Evolutionary conservation across 2,329 filamentous ascomycete species (phyloP).

Genomic region (Verticillium alfalfae): DNA sequence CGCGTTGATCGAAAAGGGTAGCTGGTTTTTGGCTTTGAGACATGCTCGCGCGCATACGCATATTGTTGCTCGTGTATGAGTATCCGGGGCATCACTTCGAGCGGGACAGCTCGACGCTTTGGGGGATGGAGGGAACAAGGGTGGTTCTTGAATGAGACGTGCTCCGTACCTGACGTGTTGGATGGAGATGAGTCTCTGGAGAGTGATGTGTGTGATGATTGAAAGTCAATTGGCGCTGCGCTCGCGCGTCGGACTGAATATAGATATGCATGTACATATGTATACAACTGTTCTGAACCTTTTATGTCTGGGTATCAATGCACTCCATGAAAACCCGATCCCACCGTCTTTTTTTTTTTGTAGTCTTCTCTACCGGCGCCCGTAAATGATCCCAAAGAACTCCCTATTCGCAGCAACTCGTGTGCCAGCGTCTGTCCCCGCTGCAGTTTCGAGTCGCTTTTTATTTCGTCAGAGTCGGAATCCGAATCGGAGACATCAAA

Average conservation of each 20-base stretch:
- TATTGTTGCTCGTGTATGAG: neutral
- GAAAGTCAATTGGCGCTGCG: too few species aligned
- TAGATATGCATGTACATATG: too few species aligned
- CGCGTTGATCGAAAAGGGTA: neutral
- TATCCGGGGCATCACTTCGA: neutral
- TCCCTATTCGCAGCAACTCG: neutral
- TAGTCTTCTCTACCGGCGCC: neutral
- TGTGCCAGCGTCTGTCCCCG: too few species aligned
- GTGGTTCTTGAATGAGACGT: neutral
- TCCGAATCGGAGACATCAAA: conserved; percentile 18
- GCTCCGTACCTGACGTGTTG: neutral
- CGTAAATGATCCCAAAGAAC: neutral
- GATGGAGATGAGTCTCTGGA: neutral
- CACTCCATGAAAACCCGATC: neutral
- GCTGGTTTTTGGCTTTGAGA: neutral
- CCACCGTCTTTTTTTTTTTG: neutral
- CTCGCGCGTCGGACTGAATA: too few species aligned
- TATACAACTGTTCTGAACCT: neutral
- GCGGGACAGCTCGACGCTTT: neutral
- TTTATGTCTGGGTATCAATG: neutral
- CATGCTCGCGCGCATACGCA: neutral
- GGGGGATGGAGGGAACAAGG: neutral
- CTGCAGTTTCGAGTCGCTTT: too few species aligned
- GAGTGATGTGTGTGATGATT: neutral
- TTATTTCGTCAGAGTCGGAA: conserved; percentile 12